Evolutionary conservation across 257 asterid genomes (phyloP).

Genomic region (Anisodus tanguticus): DNA sequence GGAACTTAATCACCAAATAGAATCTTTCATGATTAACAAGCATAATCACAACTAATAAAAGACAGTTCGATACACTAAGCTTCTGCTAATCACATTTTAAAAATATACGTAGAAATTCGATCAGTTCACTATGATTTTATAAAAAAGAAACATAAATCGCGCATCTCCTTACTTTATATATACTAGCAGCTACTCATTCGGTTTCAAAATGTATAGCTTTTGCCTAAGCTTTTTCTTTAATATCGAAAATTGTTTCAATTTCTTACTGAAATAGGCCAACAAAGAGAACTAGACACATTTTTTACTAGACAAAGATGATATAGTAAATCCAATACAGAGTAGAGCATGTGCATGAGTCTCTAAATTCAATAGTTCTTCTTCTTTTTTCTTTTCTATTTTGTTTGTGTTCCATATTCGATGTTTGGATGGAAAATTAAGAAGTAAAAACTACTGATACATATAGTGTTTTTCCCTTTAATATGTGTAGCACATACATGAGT

Average conservation of each 20-base stretch:
- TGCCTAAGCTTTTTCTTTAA: neutral
- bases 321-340: too few species aligned
- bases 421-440: neutral
- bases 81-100: neutral
- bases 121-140: neutral
- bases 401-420: neutral
- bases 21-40: neutral
- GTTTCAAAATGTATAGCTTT: neutral
- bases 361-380: neutral
- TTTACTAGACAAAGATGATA: too few species aligned
- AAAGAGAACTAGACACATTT: neutral
- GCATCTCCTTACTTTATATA: neutral
- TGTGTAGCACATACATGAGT: accelerated
- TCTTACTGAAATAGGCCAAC: neutral
- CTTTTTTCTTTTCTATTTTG: neutral
- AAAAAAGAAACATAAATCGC: neutral
- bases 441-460: too few species aligned
- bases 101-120: too few species aligned
- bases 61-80: too few species aligned
- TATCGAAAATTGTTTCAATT: too few species aligned
- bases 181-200: too few species aligned
- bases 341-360: too few species aligned
- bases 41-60: neutral
- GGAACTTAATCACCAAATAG: neutral
- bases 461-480: neutral